Conservation (phyloP, 306 rosid species). For the Inga leiocalycina region DNA sequence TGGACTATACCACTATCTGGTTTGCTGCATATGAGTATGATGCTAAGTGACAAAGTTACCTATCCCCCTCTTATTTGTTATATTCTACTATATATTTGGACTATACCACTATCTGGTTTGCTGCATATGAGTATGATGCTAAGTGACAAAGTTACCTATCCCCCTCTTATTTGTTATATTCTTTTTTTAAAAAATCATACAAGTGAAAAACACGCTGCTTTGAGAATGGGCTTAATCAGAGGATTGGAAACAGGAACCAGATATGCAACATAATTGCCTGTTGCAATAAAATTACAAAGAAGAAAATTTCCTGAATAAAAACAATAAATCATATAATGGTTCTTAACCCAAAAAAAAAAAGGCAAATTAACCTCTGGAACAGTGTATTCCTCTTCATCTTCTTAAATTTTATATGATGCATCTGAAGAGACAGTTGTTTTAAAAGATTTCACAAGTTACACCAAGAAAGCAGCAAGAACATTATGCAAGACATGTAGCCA, state of each 20-base stretch:
- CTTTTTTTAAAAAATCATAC: background rate
- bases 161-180: background rate
- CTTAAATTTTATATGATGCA: conserved; percentile 2
- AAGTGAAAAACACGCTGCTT: conserved; percentile 21
- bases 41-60: conserved; percentile 14
- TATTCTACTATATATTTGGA: background rate
- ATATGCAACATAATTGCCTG: conserved; percentile 30
- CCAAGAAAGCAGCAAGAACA: conserved; percentile 32
- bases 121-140: conserved; percentile 18
- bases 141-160: conserved; percentile 13
- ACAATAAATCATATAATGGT: background rate
- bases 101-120: conserved; percentile 22
- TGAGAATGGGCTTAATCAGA: conserved; percentile 17
- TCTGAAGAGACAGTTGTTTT: conserved; percentile 9
- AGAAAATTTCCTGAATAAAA: conserved; percentile 22
- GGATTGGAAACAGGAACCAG: background rate
- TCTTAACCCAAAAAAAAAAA: background rate
- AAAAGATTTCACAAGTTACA: conserved; percentile 12
- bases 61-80: conserved; percentile 1
- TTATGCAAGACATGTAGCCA: conserved; percentile 31
- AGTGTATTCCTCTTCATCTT: background rate
- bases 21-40: conserved; percentile 19
- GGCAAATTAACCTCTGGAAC: background rate
- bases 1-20: conserved; percentile 22
- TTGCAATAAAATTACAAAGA: conserved; percentile 21